Conservation (phyloP, 1,284 basidiomycete genomes). For the Tilletia setariae region DNA sequence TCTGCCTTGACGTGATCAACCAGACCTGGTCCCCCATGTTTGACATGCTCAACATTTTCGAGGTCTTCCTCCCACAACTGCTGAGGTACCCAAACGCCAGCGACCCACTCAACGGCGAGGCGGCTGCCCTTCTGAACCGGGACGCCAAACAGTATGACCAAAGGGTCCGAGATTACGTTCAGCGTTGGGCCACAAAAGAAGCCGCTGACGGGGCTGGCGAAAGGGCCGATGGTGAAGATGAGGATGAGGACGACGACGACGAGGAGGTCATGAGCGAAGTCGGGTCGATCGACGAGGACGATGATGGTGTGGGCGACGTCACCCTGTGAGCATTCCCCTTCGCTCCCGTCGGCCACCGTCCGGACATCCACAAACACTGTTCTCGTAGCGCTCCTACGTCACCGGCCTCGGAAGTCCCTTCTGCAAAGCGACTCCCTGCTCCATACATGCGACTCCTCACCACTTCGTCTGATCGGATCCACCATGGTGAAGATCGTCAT, state of each 20-base stretch:
- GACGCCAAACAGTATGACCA: constrained; percentile 70
- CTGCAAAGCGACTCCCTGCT: too few relatives aligned
- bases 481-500: too few relatives aligned
- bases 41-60: constrained; percentile 99
- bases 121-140: constrained; percentile 90
- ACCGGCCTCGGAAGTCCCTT: too few relatives aligned
- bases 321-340: constrained; percentile 37
- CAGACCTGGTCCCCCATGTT: constrained; percentile 45
- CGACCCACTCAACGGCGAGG: constrained; percentile 95
- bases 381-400: too few relatives aligned
- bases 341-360: too few relatives aligned
- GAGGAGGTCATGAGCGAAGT: constrained; percentile 51
- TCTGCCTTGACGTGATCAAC: constrained; percentile 50
- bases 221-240: constrained; percentile 16
- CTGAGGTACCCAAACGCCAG: constrained; percentile 96
- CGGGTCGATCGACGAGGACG: constrained; percentile 44
- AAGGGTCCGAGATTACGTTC: constrained; percentile 45
- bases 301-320: constrained; percentile 34
- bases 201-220: constrained; percentile 21
- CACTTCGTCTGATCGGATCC: too few relatives aligned
- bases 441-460: too few relatives aligned
- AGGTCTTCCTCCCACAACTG: constrained; percentile 93
- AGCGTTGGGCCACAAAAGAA: constrained; percentile 38
- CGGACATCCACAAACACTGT: too few relatives aligned
- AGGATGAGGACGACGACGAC: constrained; percentile 25